A percentile compares a stretch with the other conserved stretches of the same genome.
These are phyloP conservation scores for Russula foetens DNA, from an alignment of 768 basidiomycete genomes.

Conservation along the genomic window DNA sequence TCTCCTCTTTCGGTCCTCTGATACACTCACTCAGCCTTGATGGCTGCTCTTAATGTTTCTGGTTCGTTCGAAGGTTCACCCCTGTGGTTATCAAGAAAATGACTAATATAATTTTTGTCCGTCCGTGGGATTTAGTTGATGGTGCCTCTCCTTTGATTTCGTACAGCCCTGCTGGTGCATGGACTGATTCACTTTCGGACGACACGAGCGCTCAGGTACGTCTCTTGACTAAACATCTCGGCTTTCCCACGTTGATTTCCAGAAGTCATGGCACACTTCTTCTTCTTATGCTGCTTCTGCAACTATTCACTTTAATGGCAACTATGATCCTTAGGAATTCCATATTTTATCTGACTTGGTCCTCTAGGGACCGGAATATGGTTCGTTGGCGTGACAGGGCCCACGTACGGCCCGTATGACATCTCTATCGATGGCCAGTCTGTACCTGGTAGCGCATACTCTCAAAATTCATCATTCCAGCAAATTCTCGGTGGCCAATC, in stretches of 20 bases:
- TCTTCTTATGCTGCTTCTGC: conserved; percentile 39
- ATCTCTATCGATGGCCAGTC: conserved; percentile 29
- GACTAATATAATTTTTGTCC: not conserved
- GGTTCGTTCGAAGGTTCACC: conserved; percentile 30
- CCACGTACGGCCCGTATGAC: not conserved
- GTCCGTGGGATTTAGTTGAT: conserved; percentile 38
- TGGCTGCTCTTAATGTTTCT: conserved; percentile 40
- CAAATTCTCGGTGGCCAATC: conserved; percentile 38
- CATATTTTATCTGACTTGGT: not conserved
- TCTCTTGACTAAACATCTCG: not conserved
- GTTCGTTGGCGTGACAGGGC: conserved; percentile 25
- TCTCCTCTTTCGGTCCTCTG: not conserved
- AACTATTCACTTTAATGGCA: conserved; percentile 42
- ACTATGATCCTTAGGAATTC: not conserved
- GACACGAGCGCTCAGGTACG: conserved; percentile 34
- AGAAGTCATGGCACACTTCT: conserved; percentile 37
- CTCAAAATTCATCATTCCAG: conserved; percentile 25
- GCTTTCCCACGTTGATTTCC: conserved; percentile 21
- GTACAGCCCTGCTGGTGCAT: conserved; percentile 43
- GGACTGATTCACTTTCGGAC: conserved; percentile 37
- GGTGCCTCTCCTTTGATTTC: conserved; percentile 48
- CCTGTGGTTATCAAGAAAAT: not conserved
- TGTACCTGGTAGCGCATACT: conserved; percentile 31
- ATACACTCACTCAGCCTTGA: conserved; percentile 32
- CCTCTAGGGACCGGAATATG: conserved; percentile 37